Conservation (phyloP, 2,329 filamentous ascomycete genomes). For the Trichoderma citrinoviride region DNA sequence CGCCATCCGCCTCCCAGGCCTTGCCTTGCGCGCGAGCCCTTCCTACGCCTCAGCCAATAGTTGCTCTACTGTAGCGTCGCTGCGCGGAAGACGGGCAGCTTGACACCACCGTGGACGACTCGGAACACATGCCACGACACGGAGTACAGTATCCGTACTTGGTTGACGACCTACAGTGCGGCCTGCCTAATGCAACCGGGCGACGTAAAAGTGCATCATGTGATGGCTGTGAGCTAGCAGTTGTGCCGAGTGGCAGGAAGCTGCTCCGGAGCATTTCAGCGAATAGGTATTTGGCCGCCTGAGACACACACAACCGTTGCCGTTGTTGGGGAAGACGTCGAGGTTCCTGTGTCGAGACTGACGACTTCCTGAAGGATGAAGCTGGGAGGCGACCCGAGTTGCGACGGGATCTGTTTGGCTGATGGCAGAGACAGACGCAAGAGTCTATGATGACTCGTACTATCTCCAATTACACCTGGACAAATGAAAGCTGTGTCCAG, state of each 20-base stretch:
- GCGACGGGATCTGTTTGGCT: background rate
- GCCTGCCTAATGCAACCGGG: background rate
- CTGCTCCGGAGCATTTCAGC: slow-evolving; percentile 17
- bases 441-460: background rate
- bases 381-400: background rate
- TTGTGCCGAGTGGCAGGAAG: background rate
- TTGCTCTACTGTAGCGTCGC: background rate
- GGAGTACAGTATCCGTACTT: too few species aligned
- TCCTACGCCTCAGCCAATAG: background rate
- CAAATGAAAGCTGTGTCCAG: slow-evolving; percentile 7
- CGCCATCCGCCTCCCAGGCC: background rate
- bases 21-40: background rate
- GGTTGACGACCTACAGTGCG: background rate
- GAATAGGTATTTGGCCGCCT: slow-evolving; percentile 3
- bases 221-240: slow-evolving; percentile 9
- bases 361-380: background rate
- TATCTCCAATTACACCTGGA: background rate
- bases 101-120: background rate
- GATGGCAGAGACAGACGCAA: background rate
- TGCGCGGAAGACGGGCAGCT: background rate
- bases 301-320: slow-evolving; percentile 9
- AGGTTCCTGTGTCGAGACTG: slow-evolving; percentile 11
- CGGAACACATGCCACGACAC: background rate
- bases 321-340: slow-evolving; percentile 9
- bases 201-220: slow-evolving; percentile 12